Conservation (phyloP, 192 early-diverging fungal genomes). For the Coemansia sp. region DNA sequence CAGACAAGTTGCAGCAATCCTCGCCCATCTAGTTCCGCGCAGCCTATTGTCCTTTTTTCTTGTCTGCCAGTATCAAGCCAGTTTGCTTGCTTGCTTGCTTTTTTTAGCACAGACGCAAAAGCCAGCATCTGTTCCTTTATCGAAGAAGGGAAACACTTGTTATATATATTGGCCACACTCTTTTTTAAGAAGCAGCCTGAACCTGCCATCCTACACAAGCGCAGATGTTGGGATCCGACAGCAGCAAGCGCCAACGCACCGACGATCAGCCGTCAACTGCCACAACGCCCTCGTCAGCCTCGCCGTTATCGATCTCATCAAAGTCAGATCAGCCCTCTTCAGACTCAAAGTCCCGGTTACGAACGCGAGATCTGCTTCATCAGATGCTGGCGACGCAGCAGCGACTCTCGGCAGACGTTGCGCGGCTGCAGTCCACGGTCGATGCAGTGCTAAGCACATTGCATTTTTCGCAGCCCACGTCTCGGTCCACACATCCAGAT, state of each 20-base stretch:
- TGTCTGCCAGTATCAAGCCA: neutral
- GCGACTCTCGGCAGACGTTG: constrained; percentile 39
- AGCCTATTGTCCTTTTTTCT: neutral
- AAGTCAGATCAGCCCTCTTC: constrained; percentile 3
- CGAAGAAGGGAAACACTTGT: neutral
- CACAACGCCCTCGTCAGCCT: constrained; percentile 11
- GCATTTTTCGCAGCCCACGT: constrained; percentile 11
- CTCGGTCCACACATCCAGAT: neutral
- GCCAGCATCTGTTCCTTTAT: constrained; percentile 1
- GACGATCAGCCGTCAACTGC: constrained; percentile 25
- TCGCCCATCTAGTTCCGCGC: neutral
- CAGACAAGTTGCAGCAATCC: neutral
- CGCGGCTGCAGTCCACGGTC: constrained; percentile 37
- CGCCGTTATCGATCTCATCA: neutral
- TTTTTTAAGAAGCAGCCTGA: neutral
- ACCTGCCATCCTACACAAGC: neutral
- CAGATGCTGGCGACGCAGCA: constrained; percentile 41
- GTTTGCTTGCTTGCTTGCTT: neutral
- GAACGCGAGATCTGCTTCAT: constrained; percentile 24
- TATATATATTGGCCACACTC: neutral
- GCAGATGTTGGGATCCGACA: constrained; percentile 43
- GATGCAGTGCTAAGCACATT: constrained; percentile 25
- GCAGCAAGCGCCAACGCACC: constrained; percentile 49
- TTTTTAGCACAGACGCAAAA: neutral
- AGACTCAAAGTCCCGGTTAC: constrained; percentile 1